Percentiles rank a stretch among this genome's conserved stretches.
phyloP scores from a whole-genome alignment of 2,329 filamentous ascomycete species.

The Ilyonectria mors-panacis region DNA sequence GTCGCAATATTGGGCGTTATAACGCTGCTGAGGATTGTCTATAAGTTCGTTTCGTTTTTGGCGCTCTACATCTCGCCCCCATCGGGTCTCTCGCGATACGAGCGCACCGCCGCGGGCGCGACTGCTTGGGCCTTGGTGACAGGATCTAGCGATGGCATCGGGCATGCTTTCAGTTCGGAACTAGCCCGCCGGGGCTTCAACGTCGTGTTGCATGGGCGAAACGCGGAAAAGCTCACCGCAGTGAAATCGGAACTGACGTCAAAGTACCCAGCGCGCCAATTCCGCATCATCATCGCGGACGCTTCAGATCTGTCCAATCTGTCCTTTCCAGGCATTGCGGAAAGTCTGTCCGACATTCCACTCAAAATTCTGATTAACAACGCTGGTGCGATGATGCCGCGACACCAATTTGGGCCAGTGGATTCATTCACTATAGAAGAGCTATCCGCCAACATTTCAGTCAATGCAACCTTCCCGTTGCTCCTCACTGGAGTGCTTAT shows the following conservation, averaged over 20 bases:
- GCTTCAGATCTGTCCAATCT: slow-evolving; percentile 20
- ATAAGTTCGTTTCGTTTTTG: too few species aligned
- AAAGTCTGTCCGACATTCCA: not conserved
- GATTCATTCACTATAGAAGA: slow-evolving; percentile 6
- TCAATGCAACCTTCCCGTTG: slow-evolving; percentile 4
- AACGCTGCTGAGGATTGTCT: too few species aligned
- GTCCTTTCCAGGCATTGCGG: not conserved
- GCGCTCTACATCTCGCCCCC: too few species aligned
- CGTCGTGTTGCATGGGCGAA: slow-evolving; percentile 53
- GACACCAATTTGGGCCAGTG: slow-evolving; percentile 11
- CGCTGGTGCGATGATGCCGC: slow-evolving; percentile 41
- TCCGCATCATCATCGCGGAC: slow-evolving; percentile 51
- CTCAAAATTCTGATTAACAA: slow-evolving; percentile 54
- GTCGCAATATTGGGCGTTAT: too few species aligned
- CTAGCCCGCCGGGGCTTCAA: slow-evolving; percentile 53
- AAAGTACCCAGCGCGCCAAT: slow-evolving; percentile 39
- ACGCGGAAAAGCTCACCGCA: slow-evolving; percentile 47
- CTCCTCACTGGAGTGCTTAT: slow-evolving; percentile 7
- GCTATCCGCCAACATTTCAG: slow-evolving; percentile 5
- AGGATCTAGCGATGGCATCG: slow-evolving; percentile 54
- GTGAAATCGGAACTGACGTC: slow-evolving; percentile 45
- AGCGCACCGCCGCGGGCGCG: slow-evolving; percentile 33
- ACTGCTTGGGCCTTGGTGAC: slow-evolving; percentile 52
- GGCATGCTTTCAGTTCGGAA: slow-evolving; percentile 52
- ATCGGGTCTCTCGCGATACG: slow-evolving; percentile 6